phyloP scores from a whole-genome alignment of 2,329 filamentous ascomycete genomes.

The Aspergillus quadricinctus region DNA sequence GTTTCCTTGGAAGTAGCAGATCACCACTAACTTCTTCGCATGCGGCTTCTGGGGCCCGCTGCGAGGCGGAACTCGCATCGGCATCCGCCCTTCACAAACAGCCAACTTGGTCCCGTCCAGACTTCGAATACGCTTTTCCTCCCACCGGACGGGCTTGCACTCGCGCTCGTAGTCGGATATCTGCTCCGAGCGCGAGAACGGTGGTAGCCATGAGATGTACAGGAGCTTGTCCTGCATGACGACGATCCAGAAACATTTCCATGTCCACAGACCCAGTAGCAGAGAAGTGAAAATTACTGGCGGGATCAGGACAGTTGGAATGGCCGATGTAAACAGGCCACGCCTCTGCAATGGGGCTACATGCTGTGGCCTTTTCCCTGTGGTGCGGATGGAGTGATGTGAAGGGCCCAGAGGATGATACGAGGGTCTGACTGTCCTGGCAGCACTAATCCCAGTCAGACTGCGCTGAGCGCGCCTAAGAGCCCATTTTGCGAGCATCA shows the following conservation, averaged over 20 bases:
- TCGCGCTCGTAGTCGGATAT: conserved; percentile 59
- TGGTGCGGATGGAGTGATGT: neutral
- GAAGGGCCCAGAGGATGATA: neutral
- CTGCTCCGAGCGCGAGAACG: conserved; percentile 63
- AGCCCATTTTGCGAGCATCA: conserved; percentile 9
- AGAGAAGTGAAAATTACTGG: conserved; percentile 64
- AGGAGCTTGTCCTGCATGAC: conserved; percentile 77
- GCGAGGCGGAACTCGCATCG: conserved; percentile 48
- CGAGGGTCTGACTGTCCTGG: neutral
- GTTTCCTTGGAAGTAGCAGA: conserved; percentile 34
- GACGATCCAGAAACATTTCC: conserved; percentile 68
- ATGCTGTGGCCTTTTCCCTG: neutral
- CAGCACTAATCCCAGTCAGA: neutral
- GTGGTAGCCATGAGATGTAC: conserved; percentile 72
- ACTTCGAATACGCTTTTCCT: conserved; percentile 48
- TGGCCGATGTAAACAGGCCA: conserved; percentile 16
- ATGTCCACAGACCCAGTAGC: conserved; percentile 59
- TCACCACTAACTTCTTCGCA: conserved; percentile 18
- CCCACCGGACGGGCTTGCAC: conserved; percentile 63
- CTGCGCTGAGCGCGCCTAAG: conserved; percentile 5
- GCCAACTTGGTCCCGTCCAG: conserved; percentile 47
- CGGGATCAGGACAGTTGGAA: conserved; percentile 54
- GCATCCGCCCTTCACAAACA: conserved; percentile 62
- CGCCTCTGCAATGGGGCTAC: neutral
- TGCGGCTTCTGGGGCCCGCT: conserved; percentile 29